These are phyloP conservation scores for Cyclotella atomus DNA, from an alignment of 108 stramenopile genomes.

Conservation along the genomic window DNA sequence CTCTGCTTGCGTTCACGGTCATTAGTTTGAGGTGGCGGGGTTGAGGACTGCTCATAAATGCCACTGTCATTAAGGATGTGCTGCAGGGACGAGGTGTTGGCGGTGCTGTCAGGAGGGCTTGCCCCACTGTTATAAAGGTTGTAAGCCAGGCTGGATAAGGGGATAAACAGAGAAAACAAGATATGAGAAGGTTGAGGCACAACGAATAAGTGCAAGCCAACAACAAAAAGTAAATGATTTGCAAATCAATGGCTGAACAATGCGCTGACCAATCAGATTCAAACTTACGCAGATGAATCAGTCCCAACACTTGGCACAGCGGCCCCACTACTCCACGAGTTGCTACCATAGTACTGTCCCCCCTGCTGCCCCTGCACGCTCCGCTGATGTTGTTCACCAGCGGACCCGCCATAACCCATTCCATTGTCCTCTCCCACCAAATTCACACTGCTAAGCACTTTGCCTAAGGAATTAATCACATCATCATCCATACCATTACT, in stretches of 20 bases:
- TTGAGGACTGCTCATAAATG: slow-evolving; percentile 30
- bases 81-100: slow-evolving; percentile 35
- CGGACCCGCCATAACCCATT: background rate
- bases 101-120: slow-evolving; percentile 16
- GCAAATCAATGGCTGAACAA: slow-evolving; percentile 4
- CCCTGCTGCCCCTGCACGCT: slow-evolving; percentile 1
- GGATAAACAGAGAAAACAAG: background rate
- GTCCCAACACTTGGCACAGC: background rate
- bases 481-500: slow-evolving; percentile 25
- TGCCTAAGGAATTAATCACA: slow-evolving; percentile 33
- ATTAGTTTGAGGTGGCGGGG: slow-evolving; percentile 26
- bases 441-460: slow-evolving; percentile 32
- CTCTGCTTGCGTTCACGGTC: slow-evolving; percentile 61
- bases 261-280: background rate
- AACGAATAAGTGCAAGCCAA: background rate
- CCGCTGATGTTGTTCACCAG: background rate
- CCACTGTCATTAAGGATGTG: slow-evolving; percentile 44
- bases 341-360: slow-evolving; percentile 7
- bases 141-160: slow-evolving; percentile 7
- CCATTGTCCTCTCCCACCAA: slow-evolving; percentile 17
- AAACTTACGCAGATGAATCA: slow-evolving; percentile 5
- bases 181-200: background rate
- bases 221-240: background rate
- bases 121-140: slow-evolving; percentile 4
- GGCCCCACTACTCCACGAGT: slow-evolving; percentile 2